A percentile compares a stretch with the other conserved stretches of the same genome.
phyloP scores from a whole-genome alignment of 495 filamentous ascomycete genomes.

The Beverwykella pulmonaria region DNA sequence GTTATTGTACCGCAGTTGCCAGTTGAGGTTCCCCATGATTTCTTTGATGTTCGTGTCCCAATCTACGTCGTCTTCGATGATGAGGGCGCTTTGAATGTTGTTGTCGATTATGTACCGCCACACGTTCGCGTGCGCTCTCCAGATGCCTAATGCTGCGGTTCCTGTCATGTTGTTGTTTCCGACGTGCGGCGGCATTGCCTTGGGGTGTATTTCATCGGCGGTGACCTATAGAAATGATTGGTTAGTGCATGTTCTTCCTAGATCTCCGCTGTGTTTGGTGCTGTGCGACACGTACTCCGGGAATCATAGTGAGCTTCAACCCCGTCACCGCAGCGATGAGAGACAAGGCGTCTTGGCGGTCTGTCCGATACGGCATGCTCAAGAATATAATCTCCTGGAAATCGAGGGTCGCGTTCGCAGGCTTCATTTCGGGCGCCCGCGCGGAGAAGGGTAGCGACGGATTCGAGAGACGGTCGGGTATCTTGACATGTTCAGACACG shows the following conservation, averaged over 20 bases:
- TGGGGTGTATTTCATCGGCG: slow-evolving; percentile 37
- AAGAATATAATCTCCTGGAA: slow-evolving; percentile 35
- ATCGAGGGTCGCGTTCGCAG: slow-evolving; percentile 31
- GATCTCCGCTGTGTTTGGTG: not conserved
- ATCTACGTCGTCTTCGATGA: slow-evolving; percentile 55
- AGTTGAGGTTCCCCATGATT: slow-evolving; percentile 34
- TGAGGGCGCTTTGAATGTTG: slow-evolving; percentile 49
- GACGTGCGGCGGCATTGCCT: slow-evolving; percentile 37
- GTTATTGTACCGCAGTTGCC: slow-evolving; percentile 32
- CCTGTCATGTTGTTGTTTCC: slow-evolving; percentile 32
- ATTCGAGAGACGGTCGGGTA: not conserved
- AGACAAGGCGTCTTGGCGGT: slow-evolving; percentile 48
- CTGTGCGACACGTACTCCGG: slow-evolving; percentile 41
- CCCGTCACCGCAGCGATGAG: slow-evolving; percentile 43
- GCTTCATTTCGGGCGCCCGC: slow-evolving; percentile 6
- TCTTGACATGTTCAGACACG: not conserved
- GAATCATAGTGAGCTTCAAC: slow-evolving; percentile 45
- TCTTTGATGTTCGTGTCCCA: slow-evolving; percentile 52
- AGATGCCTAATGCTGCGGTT: slow-evolving; percentile 41
- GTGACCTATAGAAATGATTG: slow-evolving; percentile 11
- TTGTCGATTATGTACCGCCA: slow-evolving; percentile 46
- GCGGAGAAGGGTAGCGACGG: slow-evolving; percentile 3
- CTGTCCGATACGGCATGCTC: slow-evolving; percentile 41
- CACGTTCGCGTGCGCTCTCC: slow-evolving; percentile 49
- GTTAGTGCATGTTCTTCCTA: not conserved